phyloP scores from a whole-genome alignment of 2,329 filamentous ascomycete species.

The Diaporthe sp. region DNA sequence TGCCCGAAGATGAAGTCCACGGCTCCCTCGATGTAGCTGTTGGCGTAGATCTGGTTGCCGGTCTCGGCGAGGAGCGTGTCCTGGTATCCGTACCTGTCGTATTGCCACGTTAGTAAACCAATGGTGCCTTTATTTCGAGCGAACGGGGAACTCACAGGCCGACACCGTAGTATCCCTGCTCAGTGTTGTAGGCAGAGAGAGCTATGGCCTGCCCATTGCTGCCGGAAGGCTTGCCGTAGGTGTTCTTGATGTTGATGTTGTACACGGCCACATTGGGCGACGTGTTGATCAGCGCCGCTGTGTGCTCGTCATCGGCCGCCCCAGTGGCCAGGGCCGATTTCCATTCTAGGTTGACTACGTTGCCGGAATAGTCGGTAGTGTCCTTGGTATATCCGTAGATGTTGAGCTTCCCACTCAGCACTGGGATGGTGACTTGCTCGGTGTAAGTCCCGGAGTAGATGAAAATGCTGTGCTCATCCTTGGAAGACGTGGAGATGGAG shows the following conservation, averaged over 20 bases:
- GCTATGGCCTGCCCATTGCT: slow-evolving; percentile 61
- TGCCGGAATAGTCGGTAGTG: slow-evolving; percentile 60
- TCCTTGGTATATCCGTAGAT: slow-evolving; percentile 68
- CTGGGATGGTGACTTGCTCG: slow-evolving; percentile 68
- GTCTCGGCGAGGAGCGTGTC: slow-evolving; percentile 66
- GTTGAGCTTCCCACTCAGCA: slow-evolving; percentile 60
- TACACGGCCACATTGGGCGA: slow-evolving; percentile 64
- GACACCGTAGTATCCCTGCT: slow-evolving; percentile 71
- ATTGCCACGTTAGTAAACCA: background rate
- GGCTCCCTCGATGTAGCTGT: slow-evolving; percentile 67
- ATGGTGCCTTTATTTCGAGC: background rate
- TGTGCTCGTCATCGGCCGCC: slow-evolving; percentile 44
- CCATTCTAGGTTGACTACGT: slow-evolving; percentile 53
- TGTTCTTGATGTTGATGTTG: slow-evolving; percentile 68
- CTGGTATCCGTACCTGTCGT: slow-evolving; percentile 61
- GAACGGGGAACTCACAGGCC: slow-evolving; percentile 53
- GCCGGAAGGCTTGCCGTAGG: slow-evolving; percentile 57
- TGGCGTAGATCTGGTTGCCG: slow-evolving; percentile 67
- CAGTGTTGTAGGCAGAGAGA: slow-evolving; percentile 61
- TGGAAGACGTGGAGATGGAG: slow-evolving; percentile 37
- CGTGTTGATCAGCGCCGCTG: slow-evolving; percentile 62
- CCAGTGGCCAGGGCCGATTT: slow-evolving; percentile 32
- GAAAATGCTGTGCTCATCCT: slow-evolving; percentile 35
- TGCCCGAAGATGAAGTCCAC: slow-evolving; percentile 74
- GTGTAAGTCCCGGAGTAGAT: slow-evolving; percentile 63